Base-by-base conservation (phyloP, 2,329 filamentous ascomycete species). In the Diaporthe vaccinii region DNA sequence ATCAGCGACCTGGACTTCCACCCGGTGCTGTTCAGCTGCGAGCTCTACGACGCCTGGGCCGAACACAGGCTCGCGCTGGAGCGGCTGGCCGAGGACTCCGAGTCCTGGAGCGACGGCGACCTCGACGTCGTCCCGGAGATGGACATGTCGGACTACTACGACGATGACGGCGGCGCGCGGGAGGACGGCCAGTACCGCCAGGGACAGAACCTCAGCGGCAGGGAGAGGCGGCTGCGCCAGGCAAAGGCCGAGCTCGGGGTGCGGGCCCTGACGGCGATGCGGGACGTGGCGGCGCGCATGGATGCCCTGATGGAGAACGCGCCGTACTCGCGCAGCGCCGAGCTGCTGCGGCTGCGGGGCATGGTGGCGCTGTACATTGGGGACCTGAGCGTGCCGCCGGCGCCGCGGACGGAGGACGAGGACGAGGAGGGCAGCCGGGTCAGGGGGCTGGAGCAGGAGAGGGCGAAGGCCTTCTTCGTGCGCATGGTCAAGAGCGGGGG, bases 1-100 rank as follows among this genome's bases (percentile, higher is more conserved):
- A 84, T 92, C 57, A 93, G 91, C 78, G 91, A 94, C 15, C 81
- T 94, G 51, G 92, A 95, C 76, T 98, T 98, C 82, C 96, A 95
- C 84, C 92, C 94, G 20, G 93, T 93, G 20, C 90, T 98, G 85
- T 92, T 96, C 79, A 92, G 92, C 67, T 90, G 95, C 61, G 96
- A 97, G 90, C 89, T 98, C 70, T 96, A 95, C 82, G 91, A 93
- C 76, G 87, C 92, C 1, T 90, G 94, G 80, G 87, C 90, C 62
- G 91, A 91, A 85, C 89, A 89, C 80, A 84, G 82, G 73, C 80
- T 81, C 69, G 88, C 84, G 15, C 80, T 89, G 51, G 82, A 85
- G 72, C 82, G 80, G 15, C 78, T 88, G 15, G 78, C 82, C 22
- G 75, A 70, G 57, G 81, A 73, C 25, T 78, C 80, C 5, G 84